A percentile compares a stretch with the other conserved stretches of the same genome.
Evolutionary conservation across 305 asterid genomes (phyloP).

Genomic region (Rubia tinctorum): DNA sequence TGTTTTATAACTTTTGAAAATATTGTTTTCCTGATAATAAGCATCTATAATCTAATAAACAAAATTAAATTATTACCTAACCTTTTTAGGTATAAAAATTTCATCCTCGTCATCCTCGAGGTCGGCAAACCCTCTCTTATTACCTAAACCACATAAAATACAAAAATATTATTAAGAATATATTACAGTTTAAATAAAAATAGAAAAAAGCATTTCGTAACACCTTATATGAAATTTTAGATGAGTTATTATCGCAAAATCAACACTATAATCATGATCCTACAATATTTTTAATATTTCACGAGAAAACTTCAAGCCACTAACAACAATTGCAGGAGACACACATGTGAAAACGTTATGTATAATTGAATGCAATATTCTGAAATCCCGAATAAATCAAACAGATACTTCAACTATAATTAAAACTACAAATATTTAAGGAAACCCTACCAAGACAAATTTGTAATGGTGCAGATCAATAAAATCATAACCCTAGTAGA

Average conservation of each 20-base stretch:
- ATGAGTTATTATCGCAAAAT: slow-evolving; percentile 45
- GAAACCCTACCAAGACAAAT: too few species aligned
- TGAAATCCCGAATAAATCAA: too few species aligned
- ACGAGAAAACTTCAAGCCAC: background rate
- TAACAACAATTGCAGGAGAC: background rate
- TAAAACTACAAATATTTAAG: too few species aligned
- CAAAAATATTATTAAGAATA: background rate
- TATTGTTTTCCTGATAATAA: too few species aligned
- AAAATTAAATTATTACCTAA: too few species aligned
- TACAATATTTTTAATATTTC: slow-evolving; percentile 14
- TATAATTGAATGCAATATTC: background rate
- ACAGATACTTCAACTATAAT: too few species aligned
- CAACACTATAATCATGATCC: slow-evolving; percentile 73
- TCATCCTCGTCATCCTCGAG: slow-evolving; percentile 88
- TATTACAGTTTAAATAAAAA: background rate
- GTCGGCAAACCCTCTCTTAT: slow-evolving; percentile 70
- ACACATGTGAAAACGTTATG: background rate
- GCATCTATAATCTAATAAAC: too few species aligned
- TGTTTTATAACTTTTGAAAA: too few species aligned
- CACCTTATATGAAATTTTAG: slow-evolving; percentile 48
- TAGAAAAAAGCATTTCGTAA: background rate
- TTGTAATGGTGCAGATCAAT: too few species aligned
- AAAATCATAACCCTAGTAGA: too few species aligned
- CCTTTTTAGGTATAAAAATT: slow-evolving; percentile 84
- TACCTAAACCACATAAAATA: slow-evolving; percentile 35